phyloP scores from a whole-genome alignment of 768 basidiomycete genomes.

The Naganishia vaughanmartiniae region DNA sequence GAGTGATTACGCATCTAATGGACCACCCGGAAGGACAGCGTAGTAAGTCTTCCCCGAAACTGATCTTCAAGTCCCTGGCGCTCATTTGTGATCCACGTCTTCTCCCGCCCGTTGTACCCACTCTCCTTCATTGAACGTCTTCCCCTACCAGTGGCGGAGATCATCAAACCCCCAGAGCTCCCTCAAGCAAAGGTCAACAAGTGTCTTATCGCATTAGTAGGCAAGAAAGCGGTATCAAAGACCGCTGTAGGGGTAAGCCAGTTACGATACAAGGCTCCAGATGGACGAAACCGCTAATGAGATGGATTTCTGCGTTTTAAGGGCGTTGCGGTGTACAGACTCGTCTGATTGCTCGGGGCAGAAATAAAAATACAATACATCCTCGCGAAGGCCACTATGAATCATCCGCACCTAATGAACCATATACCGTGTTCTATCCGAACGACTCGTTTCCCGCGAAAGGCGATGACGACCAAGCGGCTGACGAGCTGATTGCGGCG shows the following conservation, averaged over 20 bases:
- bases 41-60: slow-evolving; percentile 58
- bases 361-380: no score
- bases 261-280: background rate
- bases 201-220: slow-evolving; percentile 85
- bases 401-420: no score
- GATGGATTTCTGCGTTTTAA: background rate
- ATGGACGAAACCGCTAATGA: background rate
- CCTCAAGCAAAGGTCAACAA: slow-evolving; percentile 90
- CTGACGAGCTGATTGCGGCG: no score
- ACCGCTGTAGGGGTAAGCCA: slow-evolving; percentile 40
- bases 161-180: slow-evolving; percentile 75
- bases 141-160: slow-evolving; percentile 62
- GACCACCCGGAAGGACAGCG: slow-evolving; percentile 65
- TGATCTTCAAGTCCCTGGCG: no score
- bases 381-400: no score
- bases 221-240: slow-evolving; percentile 77
- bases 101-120: no score
- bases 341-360: background rate
- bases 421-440: no score
- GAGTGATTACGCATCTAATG: slow-evolving; percentile 72
- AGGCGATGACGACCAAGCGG: no score
- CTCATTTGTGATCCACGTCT: no score
- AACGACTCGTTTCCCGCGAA: no score
- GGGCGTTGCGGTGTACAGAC: slow-evolving; percentile 6
- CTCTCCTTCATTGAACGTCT: slow-evolving; percentile 20